Base-by-base conservation (phyloP, 78 protist genomes). In the Monosiga brevicollis region DNA sequence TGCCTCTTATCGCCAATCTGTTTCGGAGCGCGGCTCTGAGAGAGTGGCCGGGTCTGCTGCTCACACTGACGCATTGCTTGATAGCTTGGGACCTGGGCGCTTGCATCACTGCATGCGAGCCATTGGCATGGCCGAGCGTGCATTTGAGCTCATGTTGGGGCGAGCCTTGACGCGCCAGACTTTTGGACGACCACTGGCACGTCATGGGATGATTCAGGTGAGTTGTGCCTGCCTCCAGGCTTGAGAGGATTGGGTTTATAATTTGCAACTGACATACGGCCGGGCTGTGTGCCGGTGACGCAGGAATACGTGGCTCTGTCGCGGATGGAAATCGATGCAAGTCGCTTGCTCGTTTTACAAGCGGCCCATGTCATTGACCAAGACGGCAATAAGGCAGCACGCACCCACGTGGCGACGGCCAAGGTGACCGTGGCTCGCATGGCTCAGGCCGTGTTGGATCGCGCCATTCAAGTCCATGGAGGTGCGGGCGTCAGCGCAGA, bases 101-200 rank as follows among this genome's bases (percentile, higher is more conserved):
- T 83, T 94, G 42, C 96, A 94, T 76, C 96, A 94, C 83, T 91
- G 96, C 91, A 94, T 94, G 96, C 90, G 96, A 11, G n/a, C 76
- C n/a, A 81, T 87, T 34, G 90, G 91, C 1, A 2, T 39, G 9
- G 87, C 89, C 15, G 93, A 91, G 76, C 87, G 90, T 40, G 70
- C 89, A 24, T 79, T 90, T 34, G 84, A 72, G 23, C 54, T 71
- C 49, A 83, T 86, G 89, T 36, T 42, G 73, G 29, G 32, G 43
- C 89, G 95, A 25, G 88, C 73, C 42, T 20, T 1, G 39, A 0
- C 2, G 23, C 73, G 95, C 29, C 32, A 3, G 1, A 89, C 87
- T 10, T 85, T 85, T 37, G 89, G 91, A 32, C 36, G 73, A 75
- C 76, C 42, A 0, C 82, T 86, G 35, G 80, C 80, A 6, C 40